Conservation (phyloP, 768 basidiomycete species). For the Russula emetica region DNA sequence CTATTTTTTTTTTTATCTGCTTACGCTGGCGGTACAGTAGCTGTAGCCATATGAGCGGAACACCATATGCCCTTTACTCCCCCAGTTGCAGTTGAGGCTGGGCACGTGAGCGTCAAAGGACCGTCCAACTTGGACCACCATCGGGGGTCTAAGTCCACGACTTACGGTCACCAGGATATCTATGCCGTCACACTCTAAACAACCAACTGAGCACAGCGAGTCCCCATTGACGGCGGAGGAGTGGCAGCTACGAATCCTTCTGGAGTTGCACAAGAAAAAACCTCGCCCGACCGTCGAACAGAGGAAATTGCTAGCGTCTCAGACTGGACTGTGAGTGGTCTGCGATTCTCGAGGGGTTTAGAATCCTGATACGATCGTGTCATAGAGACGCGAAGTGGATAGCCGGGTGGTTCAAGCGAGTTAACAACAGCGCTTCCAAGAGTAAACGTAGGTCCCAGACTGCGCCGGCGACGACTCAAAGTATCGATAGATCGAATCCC, state of each 20-base stretch:
- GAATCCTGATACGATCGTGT: background rate
- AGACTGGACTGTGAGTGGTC: constrained; percentile 26
- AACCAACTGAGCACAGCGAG: background rate
- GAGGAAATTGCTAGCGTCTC: constrained; percentile 11
- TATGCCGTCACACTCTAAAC: too few species aligned
- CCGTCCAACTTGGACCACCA: too few species aligned
- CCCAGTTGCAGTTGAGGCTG: background rate
- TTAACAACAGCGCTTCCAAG: constrained; percentile 9
- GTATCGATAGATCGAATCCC: background rate
- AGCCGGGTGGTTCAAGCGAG: constrained; percentile 22
- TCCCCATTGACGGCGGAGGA: constrained; percentile 12
- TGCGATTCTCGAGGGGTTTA: background rate
- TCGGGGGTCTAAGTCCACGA: too few species aligned
- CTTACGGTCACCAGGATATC: too few species aligned
- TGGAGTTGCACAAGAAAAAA: constrained; percentile 15
- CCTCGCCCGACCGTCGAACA: constrained; percentile 18
- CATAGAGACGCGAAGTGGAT: constrained; percentile 25
- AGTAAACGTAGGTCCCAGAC: background rate
- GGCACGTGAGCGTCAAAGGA: background rate
- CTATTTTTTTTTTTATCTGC: background rate
- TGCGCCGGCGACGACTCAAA: background rate
- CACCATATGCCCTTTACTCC: background rate
- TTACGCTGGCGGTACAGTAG: constrained; percentile 6
- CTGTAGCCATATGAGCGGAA: constrained; percentile 15
- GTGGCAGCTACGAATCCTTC: constrained; percentile 22